Percentiles rank a stretch among this genome's conserved stretches.
phyloP scores from a whole-genome alignment of 768 basidiomycete genomes.

The Boletellus emodensis region DNA sequence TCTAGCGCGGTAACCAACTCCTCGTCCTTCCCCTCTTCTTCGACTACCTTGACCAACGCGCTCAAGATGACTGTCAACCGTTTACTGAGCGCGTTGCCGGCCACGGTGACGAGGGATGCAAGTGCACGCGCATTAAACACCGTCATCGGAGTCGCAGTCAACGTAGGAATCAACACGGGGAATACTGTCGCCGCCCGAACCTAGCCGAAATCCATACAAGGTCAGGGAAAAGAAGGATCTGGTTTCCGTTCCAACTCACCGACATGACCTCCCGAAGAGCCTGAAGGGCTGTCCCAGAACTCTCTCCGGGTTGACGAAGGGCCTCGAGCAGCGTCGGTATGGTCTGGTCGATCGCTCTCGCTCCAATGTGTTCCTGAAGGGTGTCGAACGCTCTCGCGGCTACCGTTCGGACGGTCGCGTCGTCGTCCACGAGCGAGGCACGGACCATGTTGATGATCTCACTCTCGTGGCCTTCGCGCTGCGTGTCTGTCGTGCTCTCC shows the following conservation, averaged over 20 bases:
- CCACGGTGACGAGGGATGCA: constrained; percentile 88
- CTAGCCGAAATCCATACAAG: constrained; percentile 33
- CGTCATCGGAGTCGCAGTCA: constrained; percentile 82
- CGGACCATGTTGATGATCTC: constrained; percentile 75
- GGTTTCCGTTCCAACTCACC: constrained; percentile 29
- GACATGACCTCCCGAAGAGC: no score
- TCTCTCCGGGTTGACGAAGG: constrained; percentile 82
- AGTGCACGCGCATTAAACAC: constrained; percentile 93
- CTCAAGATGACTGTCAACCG: constrained; percentile 75
- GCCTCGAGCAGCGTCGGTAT: constrained; percentile 94
- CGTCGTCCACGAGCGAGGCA: constrained; percentile 81
- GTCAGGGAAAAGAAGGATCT: no score
- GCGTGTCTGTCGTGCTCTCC: no score
- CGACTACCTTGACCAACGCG: constrained; percentile 74
- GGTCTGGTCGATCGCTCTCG: constrained; percentile 91
- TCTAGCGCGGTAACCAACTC: constrained; percentile 50
- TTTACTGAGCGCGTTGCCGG: constrained; percentile 84
- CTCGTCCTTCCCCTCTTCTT: constrained; percentile 40
- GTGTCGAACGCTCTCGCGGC: constrained; percentile 88
- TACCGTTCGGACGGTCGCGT: constrained; percentile 79
- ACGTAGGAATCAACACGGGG: constrained; percentile 52
- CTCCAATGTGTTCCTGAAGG: constrained; percentile 88
- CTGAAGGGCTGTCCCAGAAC: no score
- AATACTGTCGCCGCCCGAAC: constrained; percentile 93
- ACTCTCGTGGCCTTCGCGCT: constrained; percentile 70